A percentile compares a stretch with the other conserved stretches of the same genome.
Conservation (phyloP, 805 yeast species). For the Metschnikowia koreensis region DNA sequence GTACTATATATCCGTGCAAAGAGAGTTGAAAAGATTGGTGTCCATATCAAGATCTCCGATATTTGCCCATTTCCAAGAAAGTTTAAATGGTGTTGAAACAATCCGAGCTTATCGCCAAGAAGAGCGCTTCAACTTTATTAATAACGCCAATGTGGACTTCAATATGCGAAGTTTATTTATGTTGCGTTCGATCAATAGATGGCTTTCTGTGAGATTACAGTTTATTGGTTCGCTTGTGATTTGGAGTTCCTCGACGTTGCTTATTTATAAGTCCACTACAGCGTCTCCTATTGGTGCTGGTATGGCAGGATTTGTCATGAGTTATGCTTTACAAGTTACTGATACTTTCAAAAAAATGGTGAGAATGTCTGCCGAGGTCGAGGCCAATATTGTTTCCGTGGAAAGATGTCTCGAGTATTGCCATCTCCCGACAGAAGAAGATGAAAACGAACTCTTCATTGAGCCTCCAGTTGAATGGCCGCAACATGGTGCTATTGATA, state of each 20-base stretch:
- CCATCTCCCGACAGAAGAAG: conserved; percentile 42
- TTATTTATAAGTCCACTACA: conserved; percentile 36
- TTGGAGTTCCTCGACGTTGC: conserved; percentile 48
- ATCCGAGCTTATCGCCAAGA: conserved; percentile 74
- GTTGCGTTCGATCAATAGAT: conserved; percentile 56
- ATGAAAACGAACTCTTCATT: conserved; percentile 1
- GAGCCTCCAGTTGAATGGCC: conserved; percentile 16
- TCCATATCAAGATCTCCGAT: conserved; percentile 65
- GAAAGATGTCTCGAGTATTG: conserved; percentile 66
- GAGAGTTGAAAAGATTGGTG: conserved; percentile 52
- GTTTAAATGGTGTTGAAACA: conserved; percentile 73
- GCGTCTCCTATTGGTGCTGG: conserved; percentile 53
- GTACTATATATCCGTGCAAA: conserved; percentile 84
- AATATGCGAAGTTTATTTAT: conserved; percentile 48
- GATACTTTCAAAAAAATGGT: conserved; percentile 54
- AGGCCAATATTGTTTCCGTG: conserved; percentile 61
- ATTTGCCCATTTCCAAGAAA: conserved; percentile 68
- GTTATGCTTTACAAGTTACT: conserved; percentile 60
- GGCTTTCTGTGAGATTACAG: conserved; percentile 63
- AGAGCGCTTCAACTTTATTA: conserved; percentile 58
- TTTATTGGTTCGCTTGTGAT: conserved; percentile 58
- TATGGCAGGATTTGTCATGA: conserved; percentile 62
- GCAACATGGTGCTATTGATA: conserved; percentile 7
- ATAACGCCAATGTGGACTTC: conserved; percentile 49
- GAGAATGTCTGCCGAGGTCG: conserved; percentile 60